Evolutionary conservation across 257 asterid species (phyloP).

Genomic region (Fraxinus americana): DNA sequence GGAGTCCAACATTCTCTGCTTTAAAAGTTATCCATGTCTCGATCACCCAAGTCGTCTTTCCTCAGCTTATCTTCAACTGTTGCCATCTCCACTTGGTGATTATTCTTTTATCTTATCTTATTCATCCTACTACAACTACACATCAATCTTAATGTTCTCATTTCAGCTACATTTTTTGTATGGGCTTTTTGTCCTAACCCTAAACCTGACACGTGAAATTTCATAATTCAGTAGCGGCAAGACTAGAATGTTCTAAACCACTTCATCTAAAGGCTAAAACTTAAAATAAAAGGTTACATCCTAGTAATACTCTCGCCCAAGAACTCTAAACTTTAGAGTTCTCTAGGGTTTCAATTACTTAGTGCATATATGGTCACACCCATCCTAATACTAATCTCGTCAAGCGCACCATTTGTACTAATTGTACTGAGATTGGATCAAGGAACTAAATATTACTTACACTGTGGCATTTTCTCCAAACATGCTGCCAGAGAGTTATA

Average conservation of each 20-base stretch:
- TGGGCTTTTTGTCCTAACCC: neutral
- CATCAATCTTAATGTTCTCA: neutral
- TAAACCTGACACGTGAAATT: neutral
- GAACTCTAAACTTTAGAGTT: neutral
- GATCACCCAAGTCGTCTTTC: neutral
- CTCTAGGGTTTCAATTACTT: neutral
- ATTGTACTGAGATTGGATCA: constrained; percentile 5
- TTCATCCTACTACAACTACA: neutral
- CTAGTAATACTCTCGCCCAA: neutral
- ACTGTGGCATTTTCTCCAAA: constrained; percentile 32
- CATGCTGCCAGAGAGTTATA: constrained; percentile 45
- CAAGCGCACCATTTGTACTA: neutral
- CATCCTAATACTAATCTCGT: neutral
- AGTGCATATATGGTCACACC: neutral
- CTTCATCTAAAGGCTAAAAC: neutral
- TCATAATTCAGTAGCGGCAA: neutral
- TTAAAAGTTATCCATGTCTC: neutral
- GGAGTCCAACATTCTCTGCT: neutral
- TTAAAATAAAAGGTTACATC: neutral
- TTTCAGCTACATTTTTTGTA: neutral
- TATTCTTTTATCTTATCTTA: neutral
- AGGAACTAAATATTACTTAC: constrained; percentile 47
- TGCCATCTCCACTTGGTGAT: neutral
- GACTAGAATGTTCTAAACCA: neutral
- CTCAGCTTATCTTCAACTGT: neutral